These are phyloP conservation scores for Quercus wislizeni DNA, from an alignment of 306 rosid genomes.

Conservation along the genomic window DNA sequence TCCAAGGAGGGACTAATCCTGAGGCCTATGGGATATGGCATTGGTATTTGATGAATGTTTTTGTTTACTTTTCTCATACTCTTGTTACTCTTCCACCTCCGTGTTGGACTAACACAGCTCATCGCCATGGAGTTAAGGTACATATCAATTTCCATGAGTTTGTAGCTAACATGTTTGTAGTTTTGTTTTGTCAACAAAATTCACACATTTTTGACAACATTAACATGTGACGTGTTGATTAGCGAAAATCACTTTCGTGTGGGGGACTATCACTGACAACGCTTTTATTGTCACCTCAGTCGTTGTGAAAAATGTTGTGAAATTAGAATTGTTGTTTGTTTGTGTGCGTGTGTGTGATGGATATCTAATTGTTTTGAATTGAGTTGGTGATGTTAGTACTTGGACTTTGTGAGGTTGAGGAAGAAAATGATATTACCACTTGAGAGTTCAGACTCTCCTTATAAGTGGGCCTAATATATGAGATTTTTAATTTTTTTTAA, in stretches of 20 bases:
- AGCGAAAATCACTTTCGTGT: not conserved
- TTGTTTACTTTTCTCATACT: conserved; percentile 79
- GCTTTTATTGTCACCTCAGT: no score
- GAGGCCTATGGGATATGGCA: conserved; percentile 84
- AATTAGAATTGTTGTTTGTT: not conserved
- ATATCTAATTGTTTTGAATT: not conserved
- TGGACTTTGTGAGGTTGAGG: not conserved
- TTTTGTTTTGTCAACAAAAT: not conserved
- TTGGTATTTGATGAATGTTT: conserved; percentile 87
- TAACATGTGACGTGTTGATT: not conserved
- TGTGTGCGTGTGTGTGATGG: not conserved
- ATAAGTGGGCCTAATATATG: no score
- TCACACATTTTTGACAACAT: no score
- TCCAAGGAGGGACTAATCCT: conserved; percentile 79
- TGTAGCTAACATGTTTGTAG: not conserved
- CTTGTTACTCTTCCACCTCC: conserved; percentile 93
- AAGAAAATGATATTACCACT: not conserved
- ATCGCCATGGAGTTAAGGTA: conserved; percentile 94
- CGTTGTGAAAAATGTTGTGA: no score
- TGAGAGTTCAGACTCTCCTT: no score
- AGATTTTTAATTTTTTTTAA: no score
- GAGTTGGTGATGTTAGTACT: not conserved
- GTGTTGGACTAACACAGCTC: conserved; percentile 77
- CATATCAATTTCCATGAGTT: not conserved
- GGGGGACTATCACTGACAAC: no score